Percentiles rank a stretch among this genome's conserved stretches.
These are phyloP conservation scores for Arctium lappa DNA, from an alignment of 129 eudicot species.

Conservation along the genomic window DNA sequence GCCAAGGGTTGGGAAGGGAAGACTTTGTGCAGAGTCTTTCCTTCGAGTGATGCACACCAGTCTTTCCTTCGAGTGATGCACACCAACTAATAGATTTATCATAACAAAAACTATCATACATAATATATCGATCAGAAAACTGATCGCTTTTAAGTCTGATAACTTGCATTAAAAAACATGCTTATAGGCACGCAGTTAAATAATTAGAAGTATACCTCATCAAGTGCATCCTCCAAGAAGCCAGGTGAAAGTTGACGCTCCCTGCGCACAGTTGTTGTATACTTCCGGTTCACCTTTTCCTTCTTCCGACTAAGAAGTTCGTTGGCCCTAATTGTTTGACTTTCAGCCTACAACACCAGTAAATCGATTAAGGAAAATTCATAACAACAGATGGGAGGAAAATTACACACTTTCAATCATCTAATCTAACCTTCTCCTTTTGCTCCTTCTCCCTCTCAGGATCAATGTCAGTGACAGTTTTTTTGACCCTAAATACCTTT, in stretches of 20 bases:
- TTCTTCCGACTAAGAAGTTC: slow-evolving; percentile 77
- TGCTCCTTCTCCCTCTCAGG: slow-evolving; percentile 99
- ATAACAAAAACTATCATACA: neutral
- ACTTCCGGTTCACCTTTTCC: slow-evolving; percentile 87
- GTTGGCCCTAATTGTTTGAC: slow-evolving; percentile 93
- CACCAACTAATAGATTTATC: neutral
- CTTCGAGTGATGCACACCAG: neutral
- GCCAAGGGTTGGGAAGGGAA: neutral
- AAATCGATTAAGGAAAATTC: neutral
- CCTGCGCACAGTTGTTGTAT: slow-evolving; percentile 69
- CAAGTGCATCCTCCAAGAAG: slow-evolving; percentile 93
- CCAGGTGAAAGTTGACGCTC: slow-evolving; percentile 98
- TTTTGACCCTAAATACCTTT: slow-evolving; percentile 87
- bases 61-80: neutral
- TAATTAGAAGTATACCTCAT: slow-evolving; percentile 52
- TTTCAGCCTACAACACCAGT: slow-evolving; percentile 62
- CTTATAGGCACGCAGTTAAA: slow-evolving; percentile 1
- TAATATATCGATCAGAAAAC: neutral
- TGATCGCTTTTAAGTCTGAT: neutral
- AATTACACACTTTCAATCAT: neutral
- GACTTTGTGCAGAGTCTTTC: neutral
- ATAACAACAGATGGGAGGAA: neutral
- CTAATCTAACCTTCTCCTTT: slow-evolving; percentile 75
- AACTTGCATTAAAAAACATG: neutral
- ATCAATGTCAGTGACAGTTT: slow-evolving; percentile 91